Base-by-base conservation (phyloP, 139 green algal species). In the Picochlorum sp. region DNA sequence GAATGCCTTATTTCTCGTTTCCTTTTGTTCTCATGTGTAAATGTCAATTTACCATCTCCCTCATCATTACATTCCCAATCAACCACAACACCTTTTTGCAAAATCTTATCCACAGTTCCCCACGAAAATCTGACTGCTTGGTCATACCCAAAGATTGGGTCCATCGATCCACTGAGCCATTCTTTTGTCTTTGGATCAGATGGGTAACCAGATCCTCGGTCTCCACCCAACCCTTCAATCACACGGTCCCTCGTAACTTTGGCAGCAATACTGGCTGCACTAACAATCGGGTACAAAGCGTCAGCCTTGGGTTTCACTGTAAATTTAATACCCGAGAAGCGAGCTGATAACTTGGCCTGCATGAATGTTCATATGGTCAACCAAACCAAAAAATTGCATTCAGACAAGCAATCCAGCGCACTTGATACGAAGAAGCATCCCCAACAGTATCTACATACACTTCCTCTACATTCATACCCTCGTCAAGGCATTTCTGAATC, bases 391-490 rank as follows among this genome's bases (percentile, higher is more conserved):
- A 51, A 51, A 26, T 58, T 28, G 23, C 23, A 1, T 26, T 26
- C 24, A 26, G 7, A 41, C 34, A 13, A 4, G 18, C 8, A 21
- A 54, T 38, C 2, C 37, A 62, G 2, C 47, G 47, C 4, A 54
- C 65, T 51, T 23, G 45, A 47, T 74, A 66, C 28, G 45, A 56
- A 1, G 81, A 82, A 6, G 90, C 69, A 61, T 97, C 89, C 6
- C 92, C 92, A 8, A 98, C 84, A 1, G 92, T 97, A 73, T 98
- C 92, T 6, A 98, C 82, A 68, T 86, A 98, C 2, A 92, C 76
- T 74, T 95, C 72, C 14, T 67, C 61, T n/a, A 96, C 54, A 47
- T 84, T 76, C 24, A 89, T 73, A 0, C 86, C 86, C 0, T 15
- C 32, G 18, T 84, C 76, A 26, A 96, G 67, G 11, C 63, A 75